Base-by-base conservation (phyloP, 2,329 filamentous ascomycete genomes). In the Chlorencoelia australis region DNA sequence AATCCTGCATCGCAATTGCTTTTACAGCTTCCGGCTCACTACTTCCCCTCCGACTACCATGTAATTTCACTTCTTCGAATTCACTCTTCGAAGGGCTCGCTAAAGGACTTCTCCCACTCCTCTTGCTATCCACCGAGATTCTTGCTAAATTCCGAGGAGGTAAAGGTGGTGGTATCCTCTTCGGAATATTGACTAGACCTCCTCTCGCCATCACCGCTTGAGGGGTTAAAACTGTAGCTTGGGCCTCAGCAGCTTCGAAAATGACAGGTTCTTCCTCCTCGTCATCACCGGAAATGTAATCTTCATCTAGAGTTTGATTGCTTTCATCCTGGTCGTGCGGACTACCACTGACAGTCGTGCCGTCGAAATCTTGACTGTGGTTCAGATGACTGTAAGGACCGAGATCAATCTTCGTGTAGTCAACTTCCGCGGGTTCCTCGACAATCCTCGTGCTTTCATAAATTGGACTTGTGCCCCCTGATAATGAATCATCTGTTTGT, bases 111-210 rank as follows among this genome's bases (percentile, higher is more conserved):
- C 37, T 43, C 11, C 54, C 51, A 18, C 35, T 50, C 3, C 36
- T 44, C 27, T 53, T 42, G 25, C 52, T 50, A 18, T 52, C 40
- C 40, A 51, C 56, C 25, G 36, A 39, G 39, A 35, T 53, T 44
- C 55, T 44, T 7, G 78, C 77, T 1, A 85, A 81, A 53, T 82
- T 94, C 31, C 87, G 70, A 3, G 75, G 69, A 1, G 88, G 88
- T 9, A 94, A 32, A 7, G 82, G 77, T 2, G 88, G 87, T 1
- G 85, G 75, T 1, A 79, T 61, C 22, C 86, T 73, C 61, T 89
- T 93, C 9, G 83, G 77, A 40, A 95, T 94, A 30, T 76, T 87
- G 18, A 95, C 84, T 33, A 95, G 66, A 33, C 81, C 80, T 16
- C 86, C 84, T 53, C 83, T 81, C 25, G 76, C 80, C 17, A 53